These are phyloP conservation scores for Coleophoma crateriformis DNA, from an alignment of 2,329 filamentous ascomycete genomes.

Conservation along the genomic window DNA sequence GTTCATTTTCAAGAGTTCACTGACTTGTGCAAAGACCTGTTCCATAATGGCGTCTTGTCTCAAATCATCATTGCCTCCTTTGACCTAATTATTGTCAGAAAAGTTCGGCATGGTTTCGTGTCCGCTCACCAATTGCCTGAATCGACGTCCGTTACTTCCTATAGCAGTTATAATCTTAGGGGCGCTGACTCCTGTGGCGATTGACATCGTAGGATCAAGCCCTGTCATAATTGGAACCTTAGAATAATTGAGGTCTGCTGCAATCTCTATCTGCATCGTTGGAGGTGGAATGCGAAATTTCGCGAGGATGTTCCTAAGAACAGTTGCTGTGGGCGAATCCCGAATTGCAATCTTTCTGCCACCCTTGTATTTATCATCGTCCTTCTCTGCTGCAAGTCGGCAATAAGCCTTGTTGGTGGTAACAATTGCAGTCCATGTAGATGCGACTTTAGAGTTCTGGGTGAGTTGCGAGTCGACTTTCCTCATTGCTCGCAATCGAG, in stretches of 20 bases:
- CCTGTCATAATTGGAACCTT: conserved; percentile 67
- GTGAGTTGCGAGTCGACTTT: conserved; percentile 58
- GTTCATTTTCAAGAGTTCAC: conserved; percentile 80
- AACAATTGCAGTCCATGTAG: conserved; percentile 67
- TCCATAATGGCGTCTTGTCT: conserved; percentile 99
- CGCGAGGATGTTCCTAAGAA: conserved; percentile 56
- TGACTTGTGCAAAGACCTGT: conserved; percentile 96
- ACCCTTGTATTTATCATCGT: conserved; percentile 60
- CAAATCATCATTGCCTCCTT: conserved; percentile 92
- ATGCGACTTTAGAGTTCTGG: conserved; percentile 42
- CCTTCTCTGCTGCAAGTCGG: conserved; percentile 57
- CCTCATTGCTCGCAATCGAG: conserved; percentile 68
- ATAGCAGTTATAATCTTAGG: conserved; percentile 88
- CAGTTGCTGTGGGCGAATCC: conserved; percentile 56
- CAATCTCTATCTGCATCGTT: conserved; percentile 78
- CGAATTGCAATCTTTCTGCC: conserved; percentile 59
- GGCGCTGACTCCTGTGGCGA: conserved; percentile 85
- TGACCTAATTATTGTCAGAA: conserved; percentile 49
- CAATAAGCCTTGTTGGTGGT: conserved; percentile 66
- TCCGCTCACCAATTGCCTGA: conserved; percentile 70
- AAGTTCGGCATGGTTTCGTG: conserved; percentile 3
- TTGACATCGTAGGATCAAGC: conserved; percentile 71
- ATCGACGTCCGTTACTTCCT: conserved; percentile 70
- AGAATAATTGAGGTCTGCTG: conserved; percentile 68
- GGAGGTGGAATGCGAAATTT: conserved; percentile 76